Evolutionary conservation across 495 filamentous ascomycete genomes (phyloP).

Genomic region (Penicillium chermesinum): DNA sequence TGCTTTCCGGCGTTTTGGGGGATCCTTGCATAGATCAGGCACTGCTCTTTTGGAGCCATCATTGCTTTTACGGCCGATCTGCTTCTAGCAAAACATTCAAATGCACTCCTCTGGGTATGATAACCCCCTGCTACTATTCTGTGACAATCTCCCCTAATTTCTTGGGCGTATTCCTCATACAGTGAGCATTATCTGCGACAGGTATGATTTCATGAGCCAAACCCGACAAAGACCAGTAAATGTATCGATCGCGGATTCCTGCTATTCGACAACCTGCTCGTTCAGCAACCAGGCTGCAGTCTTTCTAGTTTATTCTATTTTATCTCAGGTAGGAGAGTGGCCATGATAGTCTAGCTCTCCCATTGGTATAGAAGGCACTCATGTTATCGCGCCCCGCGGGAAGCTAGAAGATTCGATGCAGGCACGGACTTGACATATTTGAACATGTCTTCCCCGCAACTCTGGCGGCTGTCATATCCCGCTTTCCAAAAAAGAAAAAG

Average conservation of each 20-base stretch:
- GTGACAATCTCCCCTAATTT: background rate
- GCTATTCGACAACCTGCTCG: too few species aligned
- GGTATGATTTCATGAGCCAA: too few species aligned
- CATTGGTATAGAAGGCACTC: too few species aligned
- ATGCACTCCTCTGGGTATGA: background rate
- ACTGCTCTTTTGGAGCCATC: background rate
- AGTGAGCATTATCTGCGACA: too few species aligned
- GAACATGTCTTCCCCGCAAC: background rate
- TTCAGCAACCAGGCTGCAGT: too few species aligned
- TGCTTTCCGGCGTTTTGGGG: background rate
- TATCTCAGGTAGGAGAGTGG: too few species aligned
- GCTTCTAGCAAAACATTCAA: background rate
- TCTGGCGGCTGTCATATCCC: background rate
- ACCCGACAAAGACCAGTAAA: too few species aligned
- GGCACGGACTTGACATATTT: background rate
- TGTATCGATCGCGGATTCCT: too few species aligned
- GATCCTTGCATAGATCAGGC: background rate
- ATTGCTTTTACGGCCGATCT: background rate
- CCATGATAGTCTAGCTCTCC: too few species aligned
- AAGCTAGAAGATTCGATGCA: constrained; percentile 5
- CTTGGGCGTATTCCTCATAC: background rate
- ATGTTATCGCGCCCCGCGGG: constrained; percentile 17
- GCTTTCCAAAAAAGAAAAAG: too few species aligned
- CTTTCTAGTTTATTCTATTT: too few species aligned
- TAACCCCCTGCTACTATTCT: background rate